These are phyloP conservation scores for Rhodocollybia butyracea DNA, from an alignment of 768 basidiomycete species.

Conservation along the genomic window DNA sequence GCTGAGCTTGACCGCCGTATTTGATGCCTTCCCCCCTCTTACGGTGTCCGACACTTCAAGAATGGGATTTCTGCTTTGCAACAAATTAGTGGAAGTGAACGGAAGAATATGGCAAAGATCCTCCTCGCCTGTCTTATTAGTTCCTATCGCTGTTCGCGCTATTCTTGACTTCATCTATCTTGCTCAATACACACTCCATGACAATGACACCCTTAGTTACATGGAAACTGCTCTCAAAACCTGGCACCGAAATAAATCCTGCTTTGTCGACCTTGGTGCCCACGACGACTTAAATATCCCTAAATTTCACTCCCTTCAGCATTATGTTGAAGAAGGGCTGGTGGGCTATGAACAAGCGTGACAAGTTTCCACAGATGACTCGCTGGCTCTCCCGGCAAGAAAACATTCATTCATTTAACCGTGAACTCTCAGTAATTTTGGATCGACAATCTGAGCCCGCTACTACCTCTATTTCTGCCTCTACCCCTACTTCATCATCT, in stretches of 20 bases:
- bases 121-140: neutral
- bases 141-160: neutral
- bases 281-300: slow-evolving; percentile 32
- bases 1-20: too few relatives aligned
- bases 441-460: too few relatives aligned
- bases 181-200: neutral
- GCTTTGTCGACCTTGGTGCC: slow-evolving; percentile 17
- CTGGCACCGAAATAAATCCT: neutral
- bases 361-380: slow-evolving; percentile 32
- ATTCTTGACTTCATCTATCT: neutral
- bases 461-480: neutral
- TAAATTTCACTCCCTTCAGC: slow-evolving; percentile 27
- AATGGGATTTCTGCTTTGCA: neutral
- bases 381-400: slow-evolving; percentile 30
- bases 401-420: slow-evolving; percentile 11
- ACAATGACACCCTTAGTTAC: neutral
- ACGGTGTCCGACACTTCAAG: too few relatives aligned
- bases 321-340: slow-evolving; percentile 30
- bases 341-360: slow-evolving; percentile 18
- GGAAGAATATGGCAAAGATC: neutral
- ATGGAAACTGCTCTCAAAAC: neutral
- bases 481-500: too few relatives aligned
- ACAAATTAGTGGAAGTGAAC: too few relatives aligned
- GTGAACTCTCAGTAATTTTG: too few relatives aligned
- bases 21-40: too few relatives aligned